These are phyloP conservation scores for Fusarium pseudoanthophilum DNA, from an alignment of 2,329 filamentous ascomycete genomes.

Conservation along the genomic window DNA sequence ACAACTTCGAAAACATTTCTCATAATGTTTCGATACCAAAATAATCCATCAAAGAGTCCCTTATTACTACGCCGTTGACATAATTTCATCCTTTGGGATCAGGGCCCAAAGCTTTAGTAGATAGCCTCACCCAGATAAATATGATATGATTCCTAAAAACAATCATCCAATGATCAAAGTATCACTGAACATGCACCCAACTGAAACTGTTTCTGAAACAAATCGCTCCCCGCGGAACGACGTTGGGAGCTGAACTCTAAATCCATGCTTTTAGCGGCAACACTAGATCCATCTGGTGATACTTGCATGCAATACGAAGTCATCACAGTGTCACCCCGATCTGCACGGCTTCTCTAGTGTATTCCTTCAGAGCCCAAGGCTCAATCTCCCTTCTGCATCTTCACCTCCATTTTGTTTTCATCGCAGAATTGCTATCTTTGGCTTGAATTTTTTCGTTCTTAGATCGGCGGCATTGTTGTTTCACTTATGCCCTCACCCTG, in stretches of 20 bases:
- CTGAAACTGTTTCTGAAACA: conserved; percentile 6
- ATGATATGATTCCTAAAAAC: background rate
- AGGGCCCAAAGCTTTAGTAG: background rate
- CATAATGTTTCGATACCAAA: too few species aligned
- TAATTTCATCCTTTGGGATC: too few species aligned
- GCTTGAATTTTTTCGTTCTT: background rate
- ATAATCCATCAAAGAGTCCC: background rate
- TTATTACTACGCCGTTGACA: fast-evolving
- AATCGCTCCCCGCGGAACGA: background rate
- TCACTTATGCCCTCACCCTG: background rate
- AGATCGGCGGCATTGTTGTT: background rate
- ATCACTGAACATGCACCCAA: background rate
- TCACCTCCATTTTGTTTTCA: background rate
- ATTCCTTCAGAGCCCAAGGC: background rate
- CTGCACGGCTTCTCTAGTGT: background rate
- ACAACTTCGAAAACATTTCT: background rate
- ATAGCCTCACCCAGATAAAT: background rate
- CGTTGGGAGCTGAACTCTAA: conserved; percentile 1
- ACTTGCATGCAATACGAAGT: conserved; percentile 1
- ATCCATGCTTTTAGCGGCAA: background rate
- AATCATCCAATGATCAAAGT: background rate
- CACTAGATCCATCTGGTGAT: background rate
- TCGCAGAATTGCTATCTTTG: background rate
- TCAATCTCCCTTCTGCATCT: background rate
- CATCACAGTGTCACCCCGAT: background rate